Evolutionary conservation across 495 filamentous ascomycete genomes (phyloP).

Genomic region (Tuber borchii): DNA sequence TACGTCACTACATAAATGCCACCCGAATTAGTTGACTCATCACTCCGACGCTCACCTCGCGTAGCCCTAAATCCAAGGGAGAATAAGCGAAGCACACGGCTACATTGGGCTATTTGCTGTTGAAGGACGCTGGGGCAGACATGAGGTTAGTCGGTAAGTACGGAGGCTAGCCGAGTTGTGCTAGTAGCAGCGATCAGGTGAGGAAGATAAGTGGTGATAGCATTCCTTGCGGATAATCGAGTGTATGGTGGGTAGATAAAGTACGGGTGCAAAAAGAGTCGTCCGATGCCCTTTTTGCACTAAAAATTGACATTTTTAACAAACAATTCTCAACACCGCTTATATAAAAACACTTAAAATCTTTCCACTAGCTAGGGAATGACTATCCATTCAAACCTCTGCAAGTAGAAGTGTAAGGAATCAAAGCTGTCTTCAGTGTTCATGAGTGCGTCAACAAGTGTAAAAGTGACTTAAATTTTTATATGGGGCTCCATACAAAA

Average conservation of each 20-base stretch:
- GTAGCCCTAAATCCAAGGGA: neutral
- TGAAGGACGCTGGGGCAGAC: neutral
- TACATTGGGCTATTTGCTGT: constrained; percentile 9
- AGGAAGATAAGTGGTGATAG: neutral
- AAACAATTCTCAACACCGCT: too few relatives aligned
- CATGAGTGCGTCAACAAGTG: too few relatives aligned
- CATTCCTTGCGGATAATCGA: neutral
- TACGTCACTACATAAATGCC: neutral
- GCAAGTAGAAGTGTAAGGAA: too few relatives aligned
- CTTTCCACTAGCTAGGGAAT: too few relatives aligned
- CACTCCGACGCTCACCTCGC: neutral
- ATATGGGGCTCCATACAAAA: too few relatives aligned
- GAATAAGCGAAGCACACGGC: neutral
- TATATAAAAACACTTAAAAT: too few relatives aligned
- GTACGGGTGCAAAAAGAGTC: too few relatives aligned
- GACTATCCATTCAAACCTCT: too few relatives aligned
- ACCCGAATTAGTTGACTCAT: neutral
- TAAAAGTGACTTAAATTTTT: too few relatives aligned
- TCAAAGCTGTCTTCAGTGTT: too few relatives aligned
- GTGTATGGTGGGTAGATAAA: neutral
- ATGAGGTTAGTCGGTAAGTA: neutral
- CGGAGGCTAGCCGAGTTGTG: neutral
- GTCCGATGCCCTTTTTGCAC: too few relatives aligned
- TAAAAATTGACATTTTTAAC: too few relatives aligned
- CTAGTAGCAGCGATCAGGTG: neutral